Percentiles rank a stretch among this genome's conserved stretches.
Evolutionary conservation across 768 basidiomycete genomes (phyloP).

Genomic region (Thelephora ganbajun): DNA sequence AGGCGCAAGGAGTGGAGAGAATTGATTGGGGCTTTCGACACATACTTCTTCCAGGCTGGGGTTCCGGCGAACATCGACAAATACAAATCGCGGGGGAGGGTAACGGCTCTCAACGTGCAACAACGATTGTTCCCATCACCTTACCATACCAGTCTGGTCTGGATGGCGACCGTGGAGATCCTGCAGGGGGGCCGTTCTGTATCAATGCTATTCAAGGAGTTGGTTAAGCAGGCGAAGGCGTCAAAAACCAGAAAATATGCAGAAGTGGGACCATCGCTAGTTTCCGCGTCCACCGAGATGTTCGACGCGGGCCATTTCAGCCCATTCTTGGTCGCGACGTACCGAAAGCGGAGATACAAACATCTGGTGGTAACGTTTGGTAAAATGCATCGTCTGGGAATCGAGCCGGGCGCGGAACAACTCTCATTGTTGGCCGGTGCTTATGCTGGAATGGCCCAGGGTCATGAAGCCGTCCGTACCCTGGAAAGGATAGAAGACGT

Average conservation of each 20-base stretch:
- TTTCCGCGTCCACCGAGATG: background rate
- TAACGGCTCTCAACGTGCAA: background rate
- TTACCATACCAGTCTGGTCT: conserved; percentile 6
- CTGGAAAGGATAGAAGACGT: conserved; percentile 6
- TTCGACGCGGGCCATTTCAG: conserved; percentile 32
- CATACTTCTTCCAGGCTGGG: conserved; percentile 37
- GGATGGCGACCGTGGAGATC: background rate
- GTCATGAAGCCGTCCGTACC: background rate
- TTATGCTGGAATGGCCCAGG: conserved; percentile 28
- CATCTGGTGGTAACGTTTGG: conserved; percentile 11
- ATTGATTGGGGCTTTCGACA: conserved; percentile 25
- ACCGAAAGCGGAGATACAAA: conserved; percentile 4
- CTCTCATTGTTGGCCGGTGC: conserved; percentile 34
- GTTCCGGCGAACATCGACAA: conserved; percentile 25
- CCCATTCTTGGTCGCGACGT: conserved; percentile 35
- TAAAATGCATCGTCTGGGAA: conserved; percentile 37
- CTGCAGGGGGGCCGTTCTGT: background rate
- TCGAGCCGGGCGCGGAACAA: conserved; percentile 32
- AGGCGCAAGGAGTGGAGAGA: conserved; percentile 1
- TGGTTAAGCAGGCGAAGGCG: background rate
- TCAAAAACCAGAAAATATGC: background rate
- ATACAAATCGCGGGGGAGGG: background rate
- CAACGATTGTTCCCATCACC: conserved; percentile 2
- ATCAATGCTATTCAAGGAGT: background rate
- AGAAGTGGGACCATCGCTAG: background rate